Base-by-base conservation (phyloP, 1,139 yeast genomes). In the Hyphopichia fennica region DNA sequence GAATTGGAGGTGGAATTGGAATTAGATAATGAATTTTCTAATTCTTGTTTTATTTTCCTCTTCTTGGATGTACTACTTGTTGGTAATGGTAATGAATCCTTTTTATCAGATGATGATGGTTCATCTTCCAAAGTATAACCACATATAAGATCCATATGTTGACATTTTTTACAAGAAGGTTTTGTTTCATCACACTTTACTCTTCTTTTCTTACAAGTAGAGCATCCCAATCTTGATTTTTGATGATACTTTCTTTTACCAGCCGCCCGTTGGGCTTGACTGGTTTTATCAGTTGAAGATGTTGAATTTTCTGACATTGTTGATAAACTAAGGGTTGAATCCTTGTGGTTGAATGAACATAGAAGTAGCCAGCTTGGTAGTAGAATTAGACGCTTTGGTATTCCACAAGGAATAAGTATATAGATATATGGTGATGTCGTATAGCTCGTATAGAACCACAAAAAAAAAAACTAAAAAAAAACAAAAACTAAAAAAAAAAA, bases 161-260 rank as follows among this genome's bases (percentile, higher is more conserved):
- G 65, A 62, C 98, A 91, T 63, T 89, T 89, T 23, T 71, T 72
- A 62, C 98, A 91, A 14, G 70, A 60, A 0, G 98, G 98, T 51
- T 82, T 85, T 0, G 73, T 70, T 61, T 91, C 98, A 60, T 91
- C 97, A 69, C 98, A 91, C 59, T 91, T 91, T 37, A 91, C 96
- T 42, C 97, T 70, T 53, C 97, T 77, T 51, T 80, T 77, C 58
- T 91, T 91, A 64, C 98, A 91, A 1, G 95, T 87, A 35, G 83
- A 77, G 62, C 98, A 91, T 0, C 98, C 98, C 40, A 81, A 79
- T 45, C 96, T 75, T 28, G 96, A 87, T 63, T 91, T 91, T 48
- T 83, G 87, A 58, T 91, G 98, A 60, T 82, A 86, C 58, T 83
- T 84, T 43, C 95, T 71, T 59, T 80, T 81, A 3, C 28, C 39